Evolutionary conservation across 1,139 yeast genomes (phyloP).

Genomic region (Magnusiomyces suaveolens): DNA sequence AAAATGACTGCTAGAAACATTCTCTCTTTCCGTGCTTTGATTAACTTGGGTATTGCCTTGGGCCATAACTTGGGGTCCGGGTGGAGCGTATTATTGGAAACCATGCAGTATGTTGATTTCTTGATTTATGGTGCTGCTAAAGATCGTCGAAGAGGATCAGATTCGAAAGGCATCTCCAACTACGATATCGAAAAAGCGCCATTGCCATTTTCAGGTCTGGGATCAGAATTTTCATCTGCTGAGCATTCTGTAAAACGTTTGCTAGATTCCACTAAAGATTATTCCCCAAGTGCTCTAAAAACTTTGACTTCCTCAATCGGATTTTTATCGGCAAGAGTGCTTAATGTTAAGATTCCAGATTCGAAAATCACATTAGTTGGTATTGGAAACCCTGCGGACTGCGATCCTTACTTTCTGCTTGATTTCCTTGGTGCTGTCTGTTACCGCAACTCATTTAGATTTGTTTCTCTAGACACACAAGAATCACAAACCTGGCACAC

Average conservation of each 20-base stretch:
- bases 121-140: constrained; percentile 35
- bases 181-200: constrained; percentile 14
- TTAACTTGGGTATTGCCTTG: constrained; percentile 65
- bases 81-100: constrained; percentile 60
- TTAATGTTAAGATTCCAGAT: constrained; percentile 2
- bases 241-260: constrained; percentile 51
- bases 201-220: constrained; percentile 21
- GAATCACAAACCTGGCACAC: constrained; percentile 36
- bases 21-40: constrained; percentile 67
- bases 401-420: constrained; percentile 21
- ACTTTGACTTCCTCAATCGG: constrained; percentile 41
- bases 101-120: constrained; percentile 61
- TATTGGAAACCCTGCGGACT: constrained; percentile 15
- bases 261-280: constrained; percentile 50
- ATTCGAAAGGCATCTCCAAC: constrained; percentile 9
- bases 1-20: constrained; percentile 48
- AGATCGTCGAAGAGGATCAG: constrained; percentile 13
- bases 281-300: constrained; percentile 42
- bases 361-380: constrained; percentile 12
- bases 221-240: constrained; percentile 43
- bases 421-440: constrained; percentile 38
- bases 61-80: constrained; percentile 60
- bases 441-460: constrained; percentile 42
- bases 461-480: constrained; percentile 33
- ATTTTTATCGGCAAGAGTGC: constrained; percentile 31